phyloP scores from a whole-genome alignment of 2,329 filamentous ascomycete genomes.

The Claviceps quebecensis region DNA sequence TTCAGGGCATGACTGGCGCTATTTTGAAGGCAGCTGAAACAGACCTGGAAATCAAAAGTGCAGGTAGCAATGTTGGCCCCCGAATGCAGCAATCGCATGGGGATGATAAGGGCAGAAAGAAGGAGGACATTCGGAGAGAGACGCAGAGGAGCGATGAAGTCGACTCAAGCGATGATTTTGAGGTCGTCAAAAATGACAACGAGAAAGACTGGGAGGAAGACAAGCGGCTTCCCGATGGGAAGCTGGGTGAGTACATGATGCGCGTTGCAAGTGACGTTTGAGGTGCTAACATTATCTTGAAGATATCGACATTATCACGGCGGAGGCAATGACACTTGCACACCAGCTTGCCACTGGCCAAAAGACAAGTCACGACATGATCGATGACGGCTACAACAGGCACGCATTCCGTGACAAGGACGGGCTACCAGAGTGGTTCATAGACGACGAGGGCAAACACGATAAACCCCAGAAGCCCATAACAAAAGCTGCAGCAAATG shows the following conservation, averaged over 20 bases:
- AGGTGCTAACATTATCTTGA: slow-evolving; percentile 9
- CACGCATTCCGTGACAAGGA: slow-evolving; percentile 82
- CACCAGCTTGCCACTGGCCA: slow-evolving; percentile 81
- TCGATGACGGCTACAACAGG: slow-evolving; percentile 91
- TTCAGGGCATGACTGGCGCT: slow-evolving; percentile 42
- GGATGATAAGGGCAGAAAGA: neutral
- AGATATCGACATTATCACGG: slow-evolving; percentile 98
- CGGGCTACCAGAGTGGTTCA: slow-evolving; percentile 92
- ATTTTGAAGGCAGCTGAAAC: slow-evolving; percentile 46
- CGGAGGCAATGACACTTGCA: slow-evolving; percentile 94
- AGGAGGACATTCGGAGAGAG: slow-evolving; percentile 12
- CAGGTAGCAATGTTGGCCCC: slow-evolving; percentile 9
- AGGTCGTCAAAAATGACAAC: slow-evolving; percentile 42
- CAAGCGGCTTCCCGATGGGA: slow-evolving; percentile 48
- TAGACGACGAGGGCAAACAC: slow-evolving; percentile 80
- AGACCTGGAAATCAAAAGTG: slow-evolving; percentile 23
- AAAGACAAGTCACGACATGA: slow-evolving; percentile 61
- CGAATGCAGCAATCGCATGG: neutral
- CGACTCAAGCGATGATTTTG: slow-evolving; percentile 38
- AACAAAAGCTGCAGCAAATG: slow-evolving; percentile 72
- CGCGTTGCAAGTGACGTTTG: neutral
- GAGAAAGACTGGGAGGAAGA: slow-evolving; percentile 53
- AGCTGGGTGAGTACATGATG: slow-evolving; percentile 32
- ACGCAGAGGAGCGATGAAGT: slow-evolving; percentile 12
- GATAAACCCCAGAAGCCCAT: slow-evolving; percentile 80